Evolutionary conservation across 495 filamentous ascomycete species (phyloP), one percentile per base, ranked within the genome.

Genomic region (Chaetomium tenue): DNA sequence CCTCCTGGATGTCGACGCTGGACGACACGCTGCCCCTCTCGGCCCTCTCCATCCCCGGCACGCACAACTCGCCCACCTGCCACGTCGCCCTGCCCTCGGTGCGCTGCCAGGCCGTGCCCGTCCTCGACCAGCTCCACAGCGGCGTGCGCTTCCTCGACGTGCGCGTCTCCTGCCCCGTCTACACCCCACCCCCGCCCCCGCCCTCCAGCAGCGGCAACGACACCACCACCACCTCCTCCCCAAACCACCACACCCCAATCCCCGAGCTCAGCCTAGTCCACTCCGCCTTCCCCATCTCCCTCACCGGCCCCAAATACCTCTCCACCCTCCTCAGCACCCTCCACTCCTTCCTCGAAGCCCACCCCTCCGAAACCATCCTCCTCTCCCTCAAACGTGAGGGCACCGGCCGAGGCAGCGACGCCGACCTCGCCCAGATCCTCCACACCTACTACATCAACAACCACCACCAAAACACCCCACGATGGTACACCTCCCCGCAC

Each of bases 61-160:
- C 94, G 0, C 94, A 98, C 82, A 98, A 98, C 77, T 90, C 88
- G 8, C 90, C 93, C 2, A 94, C 93, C 3, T 87, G 84, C 76
- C 81, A 94, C 76, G 75, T 83, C 28, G 93, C 94, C 22, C 85
- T 96, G 0, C 94, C 94, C 8, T 94, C 91, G 0, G 94, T 98
- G 15, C 89, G 94, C 60, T 98, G 94, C 77, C 94, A 98, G 76
- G 87, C 91, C 28, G 91, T 92, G 26, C 78, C 83, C 51, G 83
- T 92, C 6, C 81, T 79, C 50, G 85, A 85, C 53, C 94, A 98
- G 73, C 84, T 98, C 56, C 78, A 88, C 55, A 95, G 96, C 76
- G 94, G 94, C 42, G 88, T 98, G 25, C 91, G 94, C 58, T 98
- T 97, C 80, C 87, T 98, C 68, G 94, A 98, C 73, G 87, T 98